Evolutionary conservation across 2,329 filamentous ascomycete species (phyloP), one percentile per base, ranked within the genome.

Genomic region (Pyricularia pennisetigena): DNA sequence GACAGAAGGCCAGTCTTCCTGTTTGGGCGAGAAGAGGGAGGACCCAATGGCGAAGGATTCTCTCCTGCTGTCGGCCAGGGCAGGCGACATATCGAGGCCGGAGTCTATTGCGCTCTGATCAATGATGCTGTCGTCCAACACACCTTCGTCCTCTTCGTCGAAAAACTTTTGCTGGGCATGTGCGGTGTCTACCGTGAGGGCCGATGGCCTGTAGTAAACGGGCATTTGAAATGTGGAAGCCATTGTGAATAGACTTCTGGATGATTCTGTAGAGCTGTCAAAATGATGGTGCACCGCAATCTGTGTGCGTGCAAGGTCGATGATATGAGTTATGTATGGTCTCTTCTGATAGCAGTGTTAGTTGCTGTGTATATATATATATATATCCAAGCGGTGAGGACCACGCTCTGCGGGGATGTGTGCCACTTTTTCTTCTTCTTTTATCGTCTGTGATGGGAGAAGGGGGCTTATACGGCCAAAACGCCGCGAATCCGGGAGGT

Each of bases 21-120:
- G 82, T 79, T 89, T 89, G 72, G 86, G 86, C 24, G 87, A 89
- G 80, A 89, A 88, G 71, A 89, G 79, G 69, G 85, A 78, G 20
- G 82, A 78, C 68, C 83, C 81, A 65, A 87, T 82, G 70, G 83
- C 85, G 74, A 89, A 88, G 1, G 87, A 89, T 70, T 89, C 86
- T 77, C 86, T 82, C 73, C 87, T 82, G 81, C 86, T 88, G 74
- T 83, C 83, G 71, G 81, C 81, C 84, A 89, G 87, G 72, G 82
- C 82, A 57, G 87, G 86, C 67, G 87, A 89, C 79, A 89, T 83
- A 72, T 88, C 86, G 68, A 89, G 78, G 67, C 83, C 85, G 7
- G 86, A 88, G 77, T 89, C 86, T 72, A 88, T 76, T 66, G 80
- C 81, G 76, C 79, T 84, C 75, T 85, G 83, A 72, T 88, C 86